Evolutionary conservation across 148 eudicot genomes (phyloP).

Genomic region (Camellia granthamiana): DNA sequence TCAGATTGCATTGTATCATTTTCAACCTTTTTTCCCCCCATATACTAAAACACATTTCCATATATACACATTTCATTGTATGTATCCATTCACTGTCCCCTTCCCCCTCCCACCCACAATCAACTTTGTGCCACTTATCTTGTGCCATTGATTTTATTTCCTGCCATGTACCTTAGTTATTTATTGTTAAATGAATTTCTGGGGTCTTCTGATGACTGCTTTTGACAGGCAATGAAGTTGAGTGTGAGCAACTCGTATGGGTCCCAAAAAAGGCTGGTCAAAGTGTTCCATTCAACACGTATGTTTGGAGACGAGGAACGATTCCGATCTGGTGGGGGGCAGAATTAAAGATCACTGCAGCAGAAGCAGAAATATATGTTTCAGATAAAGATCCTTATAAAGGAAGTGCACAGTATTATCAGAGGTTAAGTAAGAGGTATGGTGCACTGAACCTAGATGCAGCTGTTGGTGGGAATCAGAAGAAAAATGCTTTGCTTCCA

Average conservation of each 20-base stretch:
- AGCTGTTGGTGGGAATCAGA: constrained; percentile 55
- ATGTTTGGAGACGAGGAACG: constrained; percentile 94
- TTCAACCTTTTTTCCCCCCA: no score
- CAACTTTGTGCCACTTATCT: no score
- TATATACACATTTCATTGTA: no score
- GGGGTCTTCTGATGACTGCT: constrained; percentile 13
- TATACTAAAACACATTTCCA: no score
- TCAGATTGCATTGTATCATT: no score
- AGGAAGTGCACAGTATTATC: constrained; percentile 87
- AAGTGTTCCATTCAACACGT: constrained; percentile 87
- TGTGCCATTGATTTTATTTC: no score
- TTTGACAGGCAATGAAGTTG: constrained; percentile 91
- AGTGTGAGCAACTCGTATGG: constrained; percentile 99
- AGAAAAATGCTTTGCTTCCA: constrained; percentile 67
- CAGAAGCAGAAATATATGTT: constrained; percentile 97
- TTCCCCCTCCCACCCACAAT: no score
- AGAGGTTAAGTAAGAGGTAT: constrained; percentile 83
- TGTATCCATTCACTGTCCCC: no score
- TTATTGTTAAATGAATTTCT: constrained; percentile 7
- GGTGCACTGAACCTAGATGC: constrained; percentile 59
- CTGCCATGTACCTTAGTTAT: not conserved
- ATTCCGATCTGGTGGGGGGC: constrained; percentile 99
- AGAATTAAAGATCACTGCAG: constrained; percentile 83
- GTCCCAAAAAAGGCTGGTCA: constrained; percentile 65
- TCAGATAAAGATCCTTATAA: constrained; percentile 86